These are phyloP conservation scores for Puccinia hordei DNA, from an alignment of 1,284 basidiomycete genomes.

Conservation along the genomic window DNA sequence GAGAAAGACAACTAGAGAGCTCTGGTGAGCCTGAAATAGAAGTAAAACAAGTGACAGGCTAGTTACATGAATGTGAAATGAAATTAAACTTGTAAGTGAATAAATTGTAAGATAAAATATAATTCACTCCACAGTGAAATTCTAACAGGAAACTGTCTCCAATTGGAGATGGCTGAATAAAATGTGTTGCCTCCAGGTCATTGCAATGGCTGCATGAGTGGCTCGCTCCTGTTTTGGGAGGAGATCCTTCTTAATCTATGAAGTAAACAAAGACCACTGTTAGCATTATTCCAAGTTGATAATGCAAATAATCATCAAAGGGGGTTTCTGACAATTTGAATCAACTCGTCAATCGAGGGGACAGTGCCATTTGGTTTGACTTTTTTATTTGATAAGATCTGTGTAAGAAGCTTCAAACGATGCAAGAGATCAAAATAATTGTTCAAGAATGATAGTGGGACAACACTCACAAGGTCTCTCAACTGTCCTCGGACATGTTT, in stretches of 20 bases:
- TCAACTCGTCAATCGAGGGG: neutral
- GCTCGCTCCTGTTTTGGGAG: neutral
- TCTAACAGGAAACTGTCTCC: constrained; percentile 3
- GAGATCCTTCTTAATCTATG: neutral
- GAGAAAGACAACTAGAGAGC: too few species aligned
- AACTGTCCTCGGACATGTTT: constrained; percentile 1
- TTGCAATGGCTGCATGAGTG: neutral
- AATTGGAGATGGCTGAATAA: constrained; percentile 3
- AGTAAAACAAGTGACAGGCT: too few species aligned
- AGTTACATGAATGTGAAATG: too few species aligned
- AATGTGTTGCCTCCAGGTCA: neutral
- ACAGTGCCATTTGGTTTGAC: neutral
- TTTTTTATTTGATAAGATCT: neutral
- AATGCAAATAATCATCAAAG: neutral
- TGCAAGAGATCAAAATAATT: neutral
- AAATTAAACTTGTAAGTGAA: too few species aligned
- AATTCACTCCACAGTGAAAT: too few species aligned
- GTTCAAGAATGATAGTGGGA: neutral
- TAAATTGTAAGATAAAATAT: too few species aligned
- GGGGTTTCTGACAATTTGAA: neutral
- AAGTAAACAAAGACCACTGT: neutral
- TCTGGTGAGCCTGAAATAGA: too few species aligned
- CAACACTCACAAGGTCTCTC: neutral
- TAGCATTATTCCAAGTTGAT: neutral
- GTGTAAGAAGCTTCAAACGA: neutral